Conservation (phyloP, 78 protist genomes). For the Emiliania huxleyi region DNA sequence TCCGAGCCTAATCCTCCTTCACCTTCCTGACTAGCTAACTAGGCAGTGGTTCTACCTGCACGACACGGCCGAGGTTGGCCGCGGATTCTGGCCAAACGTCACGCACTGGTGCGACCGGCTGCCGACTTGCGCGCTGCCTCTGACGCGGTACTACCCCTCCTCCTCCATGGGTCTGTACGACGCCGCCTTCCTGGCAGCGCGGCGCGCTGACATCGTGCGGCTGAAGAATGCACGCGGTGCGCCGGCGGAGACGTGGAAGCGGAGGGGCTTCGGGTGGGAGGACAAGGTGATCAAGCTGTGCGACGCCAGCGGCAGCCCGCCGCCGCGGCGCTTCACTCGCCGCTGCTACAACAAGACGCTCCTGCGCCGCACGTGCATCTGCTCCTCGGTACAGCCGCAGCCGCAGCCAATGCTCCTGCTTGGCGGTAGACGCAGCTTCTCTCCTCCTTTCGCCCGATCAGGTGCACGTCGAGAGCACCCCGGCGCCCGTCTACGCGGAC, state of each 20-base stretch:
- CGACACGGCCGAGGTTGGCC: background rate
- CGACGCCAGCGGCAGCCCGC: background rate
- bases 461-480: too few relatives aligned
- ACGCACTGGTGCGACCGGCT: background rate
- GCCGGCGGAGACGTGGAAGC: background rate
- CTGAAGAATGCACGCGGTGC: background rate
- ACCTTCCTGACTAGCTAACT: too few relatives aligned
- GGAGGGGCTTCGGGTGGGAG: background rate
- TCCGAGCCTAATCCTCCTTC: too few relatives aligned
- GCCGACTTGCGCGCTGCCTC: background rate
- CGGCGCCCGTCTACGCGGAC: background rate
- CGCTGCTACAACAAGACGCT: background rate
- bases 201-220: background rate
- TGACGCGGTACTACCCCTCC: background rate
- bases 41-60: conserved; percentile 14
- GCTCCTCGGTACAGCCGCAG: too few relatives aligned
- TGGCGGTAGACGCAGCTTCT: too few relatives aligned
- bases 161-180: background rate
- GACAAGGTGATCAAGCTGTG: background rate
- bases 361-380: background rate
- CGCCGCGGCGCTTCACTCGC: background rate
- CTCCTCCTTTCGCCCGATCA: too few relatives aligned
- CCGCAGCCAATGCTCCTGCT: too few relatives aligned
- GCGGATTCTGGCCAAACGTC: background rate
- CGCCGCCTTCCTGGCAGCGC: background rate